Percentiles rank a stretch among this genome's conserved stretches.
phyloP scores from a whole-genome alignment of 495 filamentous ascomycete species.

The Endocarpon pusillum region DNA sequence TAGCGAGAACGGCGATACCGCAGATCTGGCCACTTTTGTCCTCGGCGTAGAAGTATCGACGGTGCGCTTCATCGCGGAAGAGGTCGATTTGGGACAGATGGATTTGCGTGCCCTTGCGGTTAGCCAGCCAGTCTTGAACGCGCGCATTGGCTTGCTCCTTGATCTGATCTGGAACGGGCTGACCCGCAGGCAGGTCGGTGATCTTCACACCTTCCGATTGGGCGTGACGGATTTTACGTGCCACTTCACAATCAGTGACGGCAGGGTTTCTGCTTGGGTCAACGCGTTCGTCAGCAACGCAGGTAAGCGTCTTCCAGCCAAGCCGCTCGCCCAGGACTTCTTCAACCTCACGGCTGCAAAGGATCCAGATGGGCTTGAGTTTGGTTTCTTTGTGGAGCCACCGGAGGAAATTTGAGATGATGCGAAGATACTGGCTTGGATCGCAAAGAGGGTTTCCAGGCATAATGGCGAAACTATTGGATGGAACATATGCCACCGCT shows the following conservation, averaged over 20 bases:
- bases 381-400: constrained; percentile 52
- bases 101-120: constrained; percentile 66
- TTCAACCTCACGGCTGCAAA: constrained; percentile 51
- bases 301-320: constrained; percentile 69
- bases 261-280: constrained; percentile 40
- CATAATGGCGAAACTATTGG: constrained; percentile 55
- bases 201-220: constrained; percentile 65
- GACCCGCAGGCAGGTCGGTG: constrained; percentile 41
- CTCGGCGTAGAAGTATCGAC: constrained; percentile 63
- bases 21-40: constrained; percentile 49
- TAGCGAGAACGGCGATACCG: constrained; percentile 56
- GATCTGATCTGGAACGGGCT: constrained; percentile 42
- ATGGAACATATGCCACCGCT: constrained; percentile 58
- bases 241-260: constrained; percentile 37
- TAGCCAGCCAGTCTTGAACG: constrained; percentile 59
- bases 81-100: constrained; percentile 72
- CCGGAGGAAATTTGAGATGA: constrained; percentile 54
- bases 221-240: constrained; percentile 58
- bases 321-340: constrained; percentile 56
- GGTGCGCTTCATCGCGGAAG: constrained; percentile 61
- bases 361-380: constrained; percentile 67
- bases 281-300: constrained; percentile 69
- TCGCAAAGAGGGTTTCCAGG: constrained; percentile 74
- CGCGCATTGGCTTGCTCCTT: constrained; percentile 47
- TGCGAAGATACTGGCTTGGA: constrained; percentile 45